Evolutionary conservation across 2,329 filamentous ascomycete genomes (phyloP), one percentile per base, ranked within the genome.

Genomic region (Pseudodiploospora longispora): DNA sequence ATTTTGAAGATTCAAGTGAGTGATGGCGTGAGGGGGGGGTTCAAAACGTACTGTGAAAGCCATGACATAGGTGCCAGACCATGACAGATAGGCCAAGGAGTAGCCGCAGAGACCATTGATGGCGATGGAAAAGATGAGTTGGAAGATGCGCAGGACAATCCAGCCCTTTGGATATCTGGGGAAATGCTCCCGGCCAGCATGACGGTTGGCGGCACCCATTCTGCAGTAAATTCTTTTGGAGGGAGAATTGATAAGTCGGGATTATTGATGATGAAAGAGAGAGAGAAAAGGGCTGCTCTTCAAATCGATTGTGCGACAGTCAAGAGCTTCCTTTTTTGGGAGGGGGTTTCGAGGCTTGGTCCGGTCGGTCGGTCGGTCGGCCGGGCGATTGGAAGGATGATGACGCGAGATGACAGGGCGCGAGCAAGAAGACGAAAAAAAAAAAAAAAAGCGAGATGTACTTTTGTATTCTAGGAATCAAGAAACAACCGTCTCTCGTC

Each of bases 41-140:
- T n/a, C n/a, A n/a, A n/a, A n/a, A 60, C 62, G 50, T 61, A 72
- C 72, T 10, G 68, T 71, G 7, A 63, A 58, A 1, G 70, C 53
- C 40, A 60, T 58, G 29, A 69, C 50, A 31, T 51, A 44, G 43
- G 58, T 62, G 3, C 67, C 68, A 30, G 54, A 44, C 35, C 69
- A 69, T 2, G 68, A 51, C 4, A 57, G 49, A 4, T 59, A 6
- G 4, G 50, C 51, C 38, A 62, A 58, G 7, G 68, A 64, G 50
- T 72, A 78, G 6, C 66, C 71, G 27, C 62, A 60, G 32, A 80
- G 60, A 10, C 66, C 74, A 2, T 78, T 57, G 29, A 71, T 59
- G 32, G 70, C 47, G 33, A 78, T 42, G 12, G 64, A 63, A 10
- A 78, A 49, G 10, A 74, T 49, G 12, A 75, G 59, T 55, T 75